Evolutionary conservation across 129 eudicot genomes (phyloP), one percentile per base, ranked within the genome.

Genomic region (Chrysanthemum makinoi): DNA sequence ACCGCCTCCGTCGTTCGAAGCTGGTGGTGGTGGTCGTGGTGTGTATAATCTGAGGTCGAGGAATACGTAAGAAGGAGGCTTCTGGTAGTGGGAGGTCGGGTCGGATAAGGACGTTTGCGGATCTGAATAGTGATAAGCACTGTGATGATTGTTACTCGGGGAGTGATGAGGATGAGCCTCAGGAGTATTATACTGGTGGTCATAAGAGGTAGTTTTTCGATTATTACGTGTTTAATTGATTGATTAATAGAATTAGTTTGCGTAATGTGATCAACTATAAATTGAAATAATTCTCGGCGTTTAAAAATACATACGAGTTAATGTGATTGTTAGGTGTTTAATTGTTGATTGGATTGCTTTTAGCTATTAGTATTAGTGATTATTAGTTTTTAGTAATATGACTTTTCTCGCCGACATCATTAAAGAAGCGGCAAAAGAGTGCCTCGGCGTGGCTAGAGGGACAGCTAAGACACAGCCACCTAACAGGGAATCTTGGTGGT

Each of bases 101-200:
- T 13, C 75, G 88, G 48, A 81, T 88, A 19, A 77, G 85, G 73
- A 86, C 97, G 12, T 69, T 91, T 13, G 55, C 95, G 2, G 97
- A 91, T 91, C 83, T 91, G 72, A 88, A 80, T 80, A 72, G 66
- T 28, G 53, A 20, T 28, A 58, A 39, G 10, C 76, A 49, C 7
- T 77, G 44, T 18, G 91, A 77, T 62, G 44, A 35, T 35, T 35
- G 44, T 35, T 88, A 70, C 13, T 85, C 88, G 0, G 88, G 70
- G 52, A 87, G 82, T 30, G 90, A 86, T 28, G 80, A 88, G 1
- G 93, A 82, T 77, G 81, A 70, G 48, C 97, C 93, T 77, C 85
- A 85, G 67, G 96, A 88, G 86, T 88, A 91, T 68, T 88, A 84
- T 65, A 83, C 90, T 43, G 97, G 96, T 69, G 96, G 96, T 16